phyloP scores from a whole-genome alignment of 1,139 yeast species.

The Scheffersomyces stambukii region DNA sequence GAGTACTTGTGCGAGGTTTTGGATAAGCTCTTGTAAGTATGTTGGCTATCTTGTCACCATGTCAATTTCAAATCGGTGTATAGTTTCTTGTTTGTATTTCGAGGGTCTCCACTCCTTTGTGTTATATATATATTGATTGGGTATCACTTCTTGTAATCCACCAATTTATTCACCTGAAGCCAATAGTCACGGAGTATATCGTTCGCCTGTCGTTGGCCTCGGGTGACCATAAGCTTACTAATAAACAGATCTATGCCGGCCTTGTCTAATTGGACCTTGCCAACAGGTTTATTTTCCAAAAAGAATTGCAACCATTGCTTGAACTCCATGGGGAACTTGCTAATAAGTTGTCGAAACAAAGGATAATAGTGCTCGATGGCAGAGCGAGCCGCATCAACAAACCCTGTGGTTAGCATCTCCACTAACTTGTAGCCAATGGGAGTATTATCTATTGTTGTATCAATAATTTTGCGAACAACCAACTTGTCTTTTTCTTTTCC shows the following conservation, averaged over 20 bases:
- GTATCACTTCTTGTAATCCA: conserved; percentile 29
- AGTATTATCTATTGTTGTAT: conserved; percentile 15
- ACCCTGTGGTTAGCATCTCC: conserved; percentile 27
- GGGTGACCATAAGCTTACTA: conserved; percentile 53
- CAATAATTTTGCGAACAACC: conserved; percentile 27
- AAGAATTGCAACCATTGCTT: conserved; percentile 45
- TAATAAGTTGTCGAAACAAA: conserved; percentile 49
- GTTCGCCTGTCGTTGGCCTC: conserved; percentile 61
- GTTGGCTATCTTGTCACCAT: conserved; percentile 2
- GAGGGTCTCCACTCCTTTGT: too few relatives aligned
- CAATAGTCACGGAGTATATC: conserved; percentile 61
- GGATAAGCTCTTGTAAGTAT: conserved; percentile 27
- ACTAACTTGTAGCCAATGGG: conserved; percentile 33
- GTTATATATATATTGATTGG: conserved; percentile 1
- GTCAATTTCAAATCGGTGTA: too few relatives aligned
- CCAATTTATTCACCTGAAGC: conserved; percentile 50
- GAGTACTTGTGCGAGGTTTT: conserved; percentile 53
- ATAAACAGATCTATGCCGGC: conserved; percentile 34
- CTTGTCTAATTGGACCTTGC: conserved; percentile 11
- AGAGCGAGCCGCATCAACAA: conserved; percentile 54
- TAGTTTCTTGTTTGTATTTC: too few relatives aligned
- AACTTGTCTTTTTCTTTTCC: conserved; percentile 50
- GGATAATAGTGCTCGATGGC: conserved; percentile 55
- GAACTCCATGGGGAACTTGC: conserved; percentile 46
- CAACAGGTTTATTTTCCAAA: conserved; percentile 4